Evolutionary conservation across 1,284 basidiomycete species (phyloP).

Genomic region (Trametes sp.): DNA sequence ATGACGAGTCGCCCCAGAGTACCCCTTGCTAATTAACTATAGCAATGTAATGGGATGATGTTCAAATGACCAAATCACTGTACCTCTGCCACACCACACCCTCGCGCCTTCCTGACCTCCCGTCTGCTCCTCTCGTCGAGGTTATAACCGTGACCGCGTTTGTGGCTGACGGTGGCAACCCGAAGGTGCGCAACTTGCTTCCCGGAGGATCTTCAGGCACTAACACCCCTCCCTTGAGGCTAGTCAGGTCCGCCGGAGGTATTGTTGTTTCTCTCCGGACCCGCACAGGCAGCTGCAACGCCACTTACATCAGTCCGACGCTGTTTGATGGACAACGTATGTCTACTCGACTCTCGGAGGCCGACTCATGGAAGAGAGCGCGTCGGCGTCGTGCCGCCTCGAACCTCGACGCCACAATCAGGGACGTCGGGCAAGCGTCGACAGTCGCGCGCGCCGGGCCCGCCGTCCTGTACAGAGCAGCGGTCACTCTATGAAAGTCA

Average conservation of each 20-base stretch:
- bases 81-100: neutral
- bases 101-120: neutral
- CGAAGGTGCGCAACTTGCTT: conserved; percentile 7
- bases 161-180: neutral
- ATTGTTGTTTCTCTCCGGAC: neutral
- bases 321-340: neutral
- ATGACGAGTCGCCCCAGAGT: conserved; percentile 38
- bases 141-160: neutral
- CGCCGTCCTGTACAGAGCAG: too few relatives aligned
- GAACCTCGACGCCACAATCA: neutral
- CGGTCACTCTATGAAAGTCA: too few relatives aligned
- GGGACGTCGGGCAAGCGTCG: neutral
- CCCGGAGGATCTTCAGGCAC: conserved; percentile 4
- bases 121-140: neutral
- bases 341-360: neutral
- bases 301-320: neutral
- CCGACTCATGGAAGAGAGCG: neutral
- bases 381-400: neutral
- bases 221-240: neutral
- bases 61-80: conserved; percentile 17
- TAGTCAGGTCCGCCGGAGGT: neutral
- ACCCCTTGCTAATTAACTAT: conserved; percentile 38
- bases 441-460: neutral
- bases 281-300: neutral
- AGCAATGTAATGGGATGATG: conserved; percentile 40